These are phyloP conservation scores for Mariannaea elegans DNA, from an alignment of 2,329 filamentous ascomycete genomes.

Conservation along the genomic window DNA sequence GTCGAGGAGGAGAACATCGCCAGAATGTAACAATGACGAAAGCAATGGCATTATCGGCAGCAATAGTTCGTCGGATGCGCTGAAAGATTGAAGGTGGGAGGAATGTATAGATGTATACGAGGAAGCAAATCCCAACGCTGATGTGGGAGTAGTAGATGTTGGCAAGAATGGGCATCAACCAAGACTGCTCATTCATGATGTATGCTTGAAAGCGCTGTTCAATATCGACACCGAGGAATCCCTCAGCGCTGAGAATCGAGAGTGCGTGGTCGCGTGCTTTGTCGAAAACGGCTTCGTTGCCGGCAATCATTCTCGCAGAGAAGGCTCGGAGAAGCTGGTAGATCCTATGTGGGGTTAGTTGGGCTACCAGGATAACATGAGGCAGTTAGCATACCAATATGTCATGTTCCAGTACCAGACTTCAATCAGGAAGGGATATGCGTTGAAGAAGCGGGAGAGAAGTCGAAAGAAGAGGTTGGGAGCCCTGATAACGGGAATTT, in stretches of 20 bases:
- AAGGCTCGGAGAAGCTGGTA: conserved; percentile 56
- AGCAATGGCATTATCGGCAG: conserved; percentile 57
- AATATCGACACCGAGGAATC: conserved; percentile 48
- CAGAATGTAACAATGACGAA: conserved; percentile 58
- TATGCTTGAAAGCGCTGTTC: conserved; percentile 52
- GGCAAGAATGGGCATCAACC: conserved; percentile 51
- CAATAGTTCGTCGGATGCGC: conserved; percentile 56
- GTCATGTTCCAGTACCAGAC: conserved; percentile 50
- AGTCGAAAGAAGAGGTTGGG: conserved; percentile 37
- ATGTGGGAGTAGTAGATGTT: conserved; percentile 58
- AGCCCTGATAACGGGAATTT: conserved; percentile 26
- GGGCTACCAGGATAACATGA: no score
- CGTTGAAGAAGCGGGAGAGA: conserved; percentile 42
- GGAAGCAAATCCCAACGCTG: conserved; percentile 54
- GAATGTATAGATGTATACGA: conserved; percentile 58
- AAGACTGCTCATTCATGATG: conserved; percentile 46
- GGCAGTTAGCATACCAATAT: conserved; percentile 40
- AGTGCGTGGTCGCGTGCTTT: conserved; percentile 51
- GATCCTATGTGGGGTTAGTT: no score
- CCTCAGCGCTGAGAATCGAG: conserved; percentile 50
- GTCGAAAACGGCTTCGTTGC: conserved; percentile 49
- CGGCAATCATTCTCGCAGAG: conserved; percentile 51
- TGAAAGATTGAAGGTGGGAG: conserved; percentile 50
- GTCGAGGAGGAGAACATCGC: conserved; percentile 58
- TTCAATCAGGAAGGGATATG: conserved; percentile 46